These are phyloP conservation scores for Ophiostoma perfectum DNA, from an alignment of 2,329 filamentous ascomycete species.

Conservation along the genomic window DNA sequence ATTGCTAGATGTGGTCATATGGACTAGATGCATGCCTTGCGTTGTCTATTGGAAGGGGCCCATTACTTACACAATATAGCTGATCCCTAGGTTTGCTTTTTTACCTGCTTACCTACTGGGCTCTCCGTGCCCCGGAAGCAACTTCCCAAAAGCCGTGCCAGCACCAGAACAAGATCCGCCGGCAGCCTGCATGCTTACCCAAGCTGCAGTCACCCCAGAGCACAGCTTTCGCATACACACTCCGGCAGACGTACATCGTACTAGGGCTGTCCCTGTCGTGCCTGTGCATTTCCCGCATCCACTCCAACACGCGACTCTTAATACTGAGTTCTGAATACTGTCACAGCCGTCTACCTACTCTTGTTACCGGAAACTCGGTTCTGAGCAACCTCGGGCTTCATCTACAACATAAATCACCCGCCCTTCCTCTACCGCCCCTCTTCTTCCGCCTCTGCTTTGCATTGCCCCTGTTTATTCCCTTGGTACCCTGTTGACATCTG, in stretches of 20 bases:
- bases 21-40: not conserved
- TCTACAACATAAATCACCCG: slow-evolving; percentile 15
- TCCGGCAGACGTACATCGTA: not conserved
- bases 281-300: not conserved
- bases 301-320: not conserved
- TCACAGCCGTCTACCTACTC: not conserved
- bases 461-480: not conserved
- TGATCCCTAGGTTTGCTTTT: not conserved
- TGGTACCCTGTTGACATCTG: not conserved
- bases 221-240: slow-evolving; percentile 9
- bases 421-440: not conserved
- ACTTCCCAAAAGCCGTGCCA: not conserved
- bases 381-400: slow-evolving; percentile 14
- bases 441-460: not conserved
- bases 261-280: not conserved
- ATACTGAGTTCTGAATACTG: not conserved
- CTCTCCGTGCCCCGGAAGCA: not conserved
- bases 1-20: not conserved
- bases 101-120: not conserved
- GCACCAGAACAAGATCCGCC: not conserved
- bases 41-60: not conserved
- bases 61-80: not conserved
- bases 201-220: not conserved
- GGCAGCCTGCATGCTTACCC: not conserved
- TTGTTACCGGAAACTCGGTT: slow-evolving; percentile 16